A percentile compares a stretch with the other conserved stretches of the same genome.
These are phyloP conservation scores for Tetracentron sinense DNA, from an alignment of 164 flowering plant species.

Conservation along the genomic window DNA sequence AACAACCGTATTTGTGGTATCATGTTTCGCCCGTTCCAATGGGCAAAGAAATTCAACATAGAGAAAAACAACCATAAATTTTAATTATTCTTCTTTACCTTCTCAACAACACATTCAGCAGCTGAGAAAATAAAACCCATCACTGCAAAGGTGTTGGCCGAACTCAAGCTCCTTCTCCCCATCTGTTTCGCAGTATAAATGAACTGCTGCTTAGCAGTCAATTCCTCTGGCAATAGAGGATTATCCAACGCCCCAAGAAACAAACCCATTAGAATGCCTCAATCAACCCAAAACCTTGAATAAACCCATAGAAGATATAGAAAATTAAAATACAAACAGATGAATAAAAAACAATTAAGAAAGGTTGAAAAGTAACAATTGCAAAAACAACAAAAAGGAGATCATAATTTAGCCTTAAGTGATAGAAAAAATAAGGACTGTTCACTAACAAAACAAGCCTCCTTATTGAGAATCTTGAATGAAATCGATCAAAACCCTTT, in stretches of 20 bases:
- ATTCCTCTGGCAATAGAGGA: slow-evolving; percentile 70
- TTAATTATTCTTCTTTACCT: slow-evolving; percentile 44
- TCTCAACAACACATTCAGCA: slow-evolving; percentile 84
- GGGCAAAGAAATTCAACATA: background rate
- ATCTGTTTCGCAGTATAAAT: slow-evolving; percentile 75
- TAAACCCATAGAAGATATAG: background rate
- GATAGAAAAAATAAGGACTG: background rate
- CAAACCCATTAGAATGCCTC: slow-evolving; percentile 13
- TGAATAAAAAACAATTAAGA: background rate
- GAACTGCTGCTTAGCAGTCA: slow-evolving; percentile 75
- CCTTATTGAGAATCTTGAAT: background rate
- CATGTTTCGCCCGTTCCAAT: slow-evolving; percentile 72
- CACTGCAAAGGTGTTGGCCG: slow-evolving; percentile 77
- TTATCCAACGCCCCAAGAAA: slow-evolving; percentile 82
- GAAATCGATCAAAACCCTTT: background rate
- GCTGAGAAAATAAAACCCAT: slow-evolving; percentile 92
- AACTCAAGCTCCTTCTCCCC: slow-evolving; percentile 74
- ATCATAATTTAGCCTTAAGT: too few species aligned
- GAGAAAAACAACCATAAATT: too few species aligned
- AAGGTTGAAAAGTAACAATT: too few species aligned
- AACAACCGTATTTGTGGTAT: slow-evolving; percentile 72
- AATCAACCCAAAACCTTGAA: background rate
- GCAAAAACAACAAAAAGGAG: too few species aligned
- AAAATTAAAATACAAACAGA: background rate
- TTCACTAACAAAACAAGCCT: background rate